phyloP scores from a whole-genome alignment of 495 filamentous ascomycete genomes.

The Penicillium roqueforti region DNA sequence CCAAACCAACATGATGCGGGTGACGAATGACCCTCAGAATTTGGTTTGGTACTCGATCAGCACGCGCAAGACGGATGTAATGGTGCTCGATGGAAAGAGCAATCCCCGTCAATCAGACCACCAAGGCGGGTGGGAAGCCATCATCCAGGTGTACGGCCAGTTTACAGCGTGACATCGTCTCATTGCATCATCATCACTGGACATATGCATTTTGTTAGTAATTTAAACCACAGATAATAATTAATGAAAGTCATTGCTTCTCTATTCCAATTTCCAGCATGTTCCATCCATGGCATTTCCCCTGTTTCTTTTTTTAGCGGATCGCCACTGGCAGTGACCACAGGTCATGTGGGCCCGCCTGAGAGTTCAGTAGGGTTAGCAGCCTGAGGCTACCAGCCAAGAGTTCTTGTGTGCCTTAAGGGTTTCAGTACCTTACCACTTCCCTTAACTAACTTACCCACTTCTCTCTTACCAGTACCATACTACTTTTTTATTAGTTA shows the following conservation, averaged over 20 bases:
- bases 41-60: conserved; percentile 42
- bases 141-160: conserved; percentile 44
- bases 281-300: no score
- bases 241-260: no score
- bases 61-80: conserved; percentile 40
- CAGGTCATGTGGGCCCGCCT: no score
- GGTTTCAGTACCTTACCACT: no score
- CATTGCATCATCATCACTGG: conserved; percentile 9
- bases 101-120: conserved; percentile 39
- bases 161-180: conserved; percentile 15
- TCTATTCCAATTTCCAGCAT: no score
- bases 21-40: conserved; percentile 26
- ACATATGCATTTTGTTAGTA: conserved; percentile 8
- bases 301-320: conserved; percentile 6
- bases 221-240: background rate
- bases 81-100: conserved; percentile 33
- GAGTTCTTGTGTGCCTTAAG: no score
- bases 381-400: no score
- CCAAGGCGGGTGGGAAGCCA: conserved; percentile 53
- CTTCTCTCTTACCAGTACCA: no score
- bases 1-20: conserved; percentile 42
- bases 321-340: no score
- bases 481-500: no score
- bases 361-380: no score
- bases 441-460: no score